These are phyloP conservation scores for Halophytophthora batemanensis DNA, from an alignment of 352 stramenopile species.

Conservation along the genomic window DNA sequence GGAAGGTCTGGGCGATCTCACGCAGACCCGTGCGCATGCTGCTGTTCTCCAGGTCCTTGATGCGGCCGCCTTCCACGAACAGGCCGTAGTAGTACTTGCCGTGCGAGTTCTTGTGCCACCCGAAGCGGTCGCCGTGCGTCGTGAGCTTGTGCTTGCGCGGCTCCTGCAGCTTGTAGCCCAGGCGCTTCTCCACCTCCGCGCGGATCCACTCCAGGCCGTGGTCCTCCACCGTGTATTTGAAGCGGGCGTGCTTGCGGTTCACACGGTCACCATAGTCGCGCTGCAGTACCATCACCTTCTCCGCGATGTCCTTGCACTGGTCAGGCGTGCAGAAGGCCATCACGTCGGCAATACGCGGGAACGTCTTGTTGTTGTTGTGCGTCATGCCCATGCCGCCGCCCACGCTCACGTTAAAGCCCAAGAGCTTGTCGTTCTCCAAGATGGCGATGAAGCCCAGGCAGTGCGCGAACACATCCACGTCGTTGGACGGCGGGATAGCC, in stretches of 20 bases:
- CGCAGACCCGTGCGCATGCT: conserved; percentile 89
- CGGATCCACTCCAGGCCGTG: conserved; percentile 94
- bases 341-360: conserved; percentile 94
- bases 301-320: conserved; percentile 84
- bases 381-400: conserved; percentile 97
- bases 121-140: conserved; percentile 72
- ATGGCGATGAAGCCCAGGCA: conserved; percentile 95
- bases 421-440: conserved; percentile 77
- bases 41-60: conserved; percentile 90
- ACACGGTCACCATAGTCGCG: conserved; percentile 96
- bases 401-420: conserved; percentile 96
- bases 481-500: conserved; percentile 96
- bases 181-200: conserved; percentile 91
- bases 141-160: conserved; percentile 59
- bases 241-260: conserved; percentile 95
- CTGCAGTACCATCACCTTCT: conserved; percentile 94
- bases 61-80: conserved; percentile 86
- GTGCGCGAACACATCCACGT: conserved; percentile 97
- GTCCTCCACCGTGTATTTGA: conserved; percentile 99
- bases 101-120: conserved; percentile 69
- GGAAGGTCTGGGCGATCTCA: conserved; percentile 89
- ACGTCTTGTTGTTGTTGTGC: conserved; percentile 97
- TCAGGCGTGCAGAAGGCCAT: conserved; percentile 95
- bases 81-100: conserved; percentile 81
- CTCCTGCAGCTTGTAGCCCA: conserved; percentile 93